Evolutionary conservation across 139 green algal species (phyloP), one percentile per base, ranked within the genome.

Genomic region (Chlorella vulgaris): DNA sequence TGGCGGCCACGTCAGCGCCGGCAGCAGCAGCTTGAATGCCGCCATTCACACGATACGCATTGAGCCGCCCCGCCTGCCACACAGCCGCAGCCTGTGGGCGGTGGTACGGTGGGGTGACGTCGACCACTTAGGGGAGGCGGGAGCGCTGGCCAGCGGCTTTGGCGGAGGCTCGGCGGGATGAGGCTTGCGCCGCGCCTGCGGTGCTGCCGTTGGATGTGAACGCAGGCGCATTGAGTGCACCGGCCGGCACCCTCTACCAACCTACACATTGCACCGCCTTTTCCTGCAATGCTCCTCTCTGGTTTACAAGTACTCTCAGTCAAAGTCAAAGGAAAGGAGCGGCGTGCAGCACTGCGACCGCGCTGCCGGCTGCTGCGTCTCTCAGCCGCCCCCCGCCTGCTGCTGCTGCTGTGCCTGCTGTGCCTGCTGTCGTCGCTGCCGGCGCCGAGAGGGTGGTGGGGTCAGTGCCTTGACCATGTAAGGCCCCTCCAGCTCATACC

Each of bases 401-500:
- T 5, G 70, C 73, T 69, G 53, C 51, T 29, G 71, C 51, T 28
- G 67, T 29, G 33, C 35, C 28, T 21, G 47, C 70, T 5, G 70
- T 53, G 51, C 35, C 51, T 29, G 71, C 51, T 50, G 33, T 51
- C 22, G 51, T 31, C 31, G 29, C 18, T 47, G n/a, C 24, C 76
- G 31, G 28, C 76, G 62, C 19, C 76, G 63, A 7, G 63, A 75
- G 31, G 67, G 67, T 50, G 70, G 33, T 0, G 60, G 70, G 29
- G 40, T 13, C 28, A 86, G 75, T 6, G 39, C 36, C 51, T 98
- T 98, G 33, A 97, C 92, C 96, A 99, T 98, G 90, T 99, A 99
- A 13, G 91, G 92, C n/a, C 95, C 96, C 81, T 98, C 94, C 67
- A 98, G 88, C 76, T 98, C 87, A 76, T 98, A 99, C 35, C 93